phyloP scores from a whole-genome alignment of 768 basidiomycete species.

The Rhodotorula taiwanensis region DNA sequence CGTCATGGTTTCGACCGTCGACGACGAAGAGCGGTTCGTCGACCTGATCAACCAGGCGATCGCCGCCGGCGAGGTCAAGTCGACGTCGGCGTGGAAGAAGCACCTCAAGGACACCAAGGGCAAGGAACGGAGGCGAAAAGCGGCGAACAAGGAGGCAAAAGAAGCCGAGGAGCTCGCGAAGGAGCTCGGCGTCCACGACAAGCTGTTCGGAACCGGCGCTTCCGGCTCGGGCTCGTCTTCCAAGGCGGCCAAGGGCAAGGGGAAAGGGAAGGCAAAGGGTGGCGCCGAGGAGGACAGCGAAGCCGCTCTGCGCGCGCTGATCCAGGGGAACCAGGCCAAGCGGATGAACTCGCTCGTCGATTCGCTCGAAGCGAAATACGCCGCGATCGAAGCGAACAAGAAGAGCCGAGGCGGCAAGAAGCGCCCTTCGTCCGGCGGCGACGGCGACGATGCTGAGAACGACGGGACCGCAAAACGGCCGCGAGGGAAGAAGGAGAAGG shows the following conservation, averaged over 20 bases:
- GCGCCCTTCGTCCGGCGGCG: constrained; percentile 37
- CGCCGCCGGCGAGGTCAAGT: constrained; percentile 54
- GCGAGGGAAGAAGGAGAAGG: constrained; percentile 41
- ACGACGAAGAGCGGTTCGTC: constrained; percentile 82
- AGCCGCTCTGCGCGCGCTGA: constrained; percentile 37
- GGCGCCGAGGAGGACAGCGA: constrained; percentile 32
- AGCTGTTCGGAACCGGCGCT: constrained; percentile 32
- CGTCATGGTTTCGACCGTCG: constrained; percentile 74
- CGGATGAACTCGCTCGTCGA: constrained; percentile 31
- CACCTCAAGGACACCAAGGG: constrained; percentile 74
- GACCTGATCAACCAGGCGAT: constrained; percentile 62
- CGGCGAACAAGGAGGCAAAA: constrained; percentile 37
- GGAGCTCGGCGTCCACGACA: constrained; percentile 41
- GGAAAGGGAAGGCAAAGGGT: background rate
- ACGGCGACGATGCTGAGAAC: constrained; percentile 33
- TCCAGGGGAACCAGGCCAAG: constrained; percentile 34
- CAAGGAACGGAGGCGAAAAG: constrained; percentile 28
- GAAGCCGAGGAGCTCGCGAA: constrained; percentile 40
- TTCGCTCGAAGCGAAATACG: constrained; percentile 41
- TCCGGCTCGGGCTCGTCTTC: background rate
- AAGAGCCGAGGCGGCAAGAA: constrained; percentile 39
- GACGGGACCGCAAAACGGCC: constrained; percentile 36
- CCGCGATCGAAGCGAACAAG: constrained; percentile 17
- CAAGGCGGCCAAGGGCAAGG: constrained; percentile 11
- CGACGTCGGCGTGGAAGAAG: constrained; percentile 57